Base-by-base conservation (phyloP, 768 basidiomycete species). In the Pleurotus salmoneostramineus region DNA sequence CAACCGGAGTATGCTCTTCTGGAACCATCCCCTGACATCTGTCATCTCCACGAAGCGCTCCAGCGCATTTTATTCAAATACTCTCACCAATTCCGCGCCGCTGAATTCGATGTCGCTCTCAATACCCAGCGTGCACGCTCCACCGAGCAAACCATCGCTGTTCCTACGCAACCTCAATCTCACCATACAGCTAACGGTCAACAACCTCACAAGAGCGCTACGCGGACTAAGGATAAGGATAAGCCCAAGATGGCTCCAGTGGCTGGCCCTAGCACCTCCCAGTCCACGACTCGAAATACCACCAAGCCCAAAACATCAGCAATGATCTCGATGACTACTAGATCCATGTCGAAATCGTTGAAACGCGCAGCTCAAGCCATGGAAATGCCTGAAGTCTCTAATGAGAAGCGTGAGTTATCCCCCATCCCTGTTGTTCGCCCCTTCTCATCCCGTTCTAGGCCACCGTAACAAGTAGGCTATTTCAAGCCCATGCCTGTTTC, bases 21-120 rank as follows among this genome's bases (percentile, higher is more conserved):
- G 4, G 12, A n/a, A 4, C 56, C 56, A 4, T 6, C 32, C 11
- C 56, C 56, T n/a, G 35, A 12, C 11, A 10, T 17, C 5, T 37
- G 48, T 21, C 56, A 57, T 37, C 56, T 57, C 45, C 56, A 57
- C 14, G 56, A 57, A 33, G 56, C 56, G 0, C 48, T 57, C 46
- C 56, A 57, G 32, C 45, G 56, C 46, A 48, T 57, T 15, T 14
- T 57, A 11, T 27, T 57, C 34, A 40, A 40, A n/a, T 17, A 51
- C 36, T 15, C 36, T 21, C 33, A 51, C 14, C 12, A 11, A 17
- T 45, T 10, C 6, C 6, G n/a, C 8, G 15, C 10, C 6, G 44
- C 12, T n/a, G 14, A 11, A 6, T 15, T 10, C n/a, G 44, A 45
- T 15, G 44, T 45, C 14, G n/a, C 12, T 11, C 44, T 45, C 14